Base-by-base conservation (phyloP, 73 alveolate species). In the Symbiodinium pilosum region DNA sequence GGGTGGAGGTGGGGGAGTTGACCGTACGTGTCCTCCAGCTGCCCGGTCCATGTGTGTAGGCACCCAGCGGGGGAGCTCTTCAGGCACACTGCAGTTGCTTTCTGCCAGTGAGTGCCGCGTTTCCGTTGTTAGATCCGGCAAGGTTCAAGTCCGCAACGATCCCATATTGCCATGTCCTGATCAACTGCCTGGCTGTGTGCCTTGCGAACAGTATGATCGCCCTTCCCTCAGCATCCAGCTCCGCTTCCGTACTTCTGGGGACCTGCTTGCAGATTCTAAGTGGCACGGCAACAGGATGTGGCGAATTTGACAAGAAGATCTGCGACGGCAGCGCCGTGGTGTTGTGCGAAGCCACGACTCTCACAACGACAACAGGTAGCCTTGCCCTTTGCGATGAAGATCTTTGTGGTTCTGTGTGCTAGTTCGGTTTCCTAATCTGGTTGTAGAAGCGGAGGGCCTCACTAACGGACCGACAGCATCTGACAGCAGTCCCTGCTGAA, bases 251-350 rank as follows among this genome's bases (percentile, higher is more conserved):
- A 12, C 30, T 52, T 21, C 30, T 52, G 71, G 21, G 21, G 71
- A 56, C 28, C 32, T n/a, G n/a, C n/a, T n/a, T n/a, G n/a, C 28
- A 30, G 40, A 30, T 26, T 83, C 64, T 6, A 36, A 20, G 43
- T 83, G 20, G 52, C 18, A 26, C 14, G 56, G 36, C n/a, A 18
- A 43, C 9, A 87, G 97, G 97, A 64, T 91, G 97, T 43, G 54
- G 77, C 56, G 16, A 21, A 0, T 18, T 68, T 3, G 97, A 71
- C 81, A 68, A 54, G 30, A 85, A 85, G 64, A 41, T 91, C 47
- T 91, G 97, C 41, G 97, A 91, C 30, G 97, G 97, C 40, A 91
- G 97, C 43, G 97, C 97, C 47, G 51, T 43, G 16, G 97, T 91
- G 51, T 36, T 71, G 2, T 91, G 97, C 68, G 24, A 51, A 18